These are phyloP conservation scores for Extremus antarcticus DNA, from an alignment of 495 filamentous ascomycete species.

Conservation along the genomic window DNA sequence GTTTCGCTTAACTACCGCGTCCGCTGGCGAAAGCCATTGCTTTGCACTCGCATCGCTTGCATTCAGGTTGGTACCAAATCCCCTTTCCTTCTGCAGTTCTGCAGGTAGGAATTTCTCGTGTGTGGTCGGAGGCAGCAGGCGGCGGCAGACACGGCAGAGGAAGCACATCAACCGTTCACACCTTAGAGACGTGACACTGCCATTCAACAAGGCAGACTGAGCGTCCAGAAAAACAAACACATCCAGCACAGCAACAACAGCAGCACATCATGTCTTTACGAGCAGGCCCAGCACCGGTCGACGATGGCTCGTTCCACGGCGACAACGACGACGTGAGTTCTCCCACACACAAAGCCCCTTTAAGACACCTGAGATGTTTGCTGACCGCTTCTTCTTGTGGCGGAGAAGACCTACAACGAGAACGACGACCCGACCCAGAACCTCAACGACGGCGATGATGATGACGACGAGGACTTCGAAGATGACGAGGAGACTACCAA, in stretches of 20 bases:
- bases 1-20: neutral
- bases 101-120: no score
- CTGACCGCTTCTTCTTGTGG: neutral
- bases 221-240: no score
- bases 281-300: neutral
- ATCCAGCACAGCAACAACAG: neutral
- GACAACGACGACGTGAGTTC: no score
- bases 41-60: neutral
- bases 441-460: neutral
- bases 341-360: no score
- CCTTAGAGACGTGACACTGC: no score
- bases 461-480: slow-evolving; percentile 1
- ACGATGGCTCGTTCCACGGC: neutral
- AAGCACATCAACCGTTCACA: no score
- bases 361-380: neutral
- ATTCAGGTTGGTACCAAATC: neutral
- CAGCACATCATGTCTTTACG: neutral
- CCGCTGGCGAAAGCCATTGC: neutral
- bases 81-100: no score
- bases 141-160: no score
- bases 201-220: neutral
- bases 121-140: no score
- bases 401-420: neutral
- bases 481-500: neutral
- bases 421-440: neutral